These are phyloP conservation scores for Capronia americana DNA, from an alignment of 2,329 filamentous ascomycete species.

Conservation along the genomic window DNA sequence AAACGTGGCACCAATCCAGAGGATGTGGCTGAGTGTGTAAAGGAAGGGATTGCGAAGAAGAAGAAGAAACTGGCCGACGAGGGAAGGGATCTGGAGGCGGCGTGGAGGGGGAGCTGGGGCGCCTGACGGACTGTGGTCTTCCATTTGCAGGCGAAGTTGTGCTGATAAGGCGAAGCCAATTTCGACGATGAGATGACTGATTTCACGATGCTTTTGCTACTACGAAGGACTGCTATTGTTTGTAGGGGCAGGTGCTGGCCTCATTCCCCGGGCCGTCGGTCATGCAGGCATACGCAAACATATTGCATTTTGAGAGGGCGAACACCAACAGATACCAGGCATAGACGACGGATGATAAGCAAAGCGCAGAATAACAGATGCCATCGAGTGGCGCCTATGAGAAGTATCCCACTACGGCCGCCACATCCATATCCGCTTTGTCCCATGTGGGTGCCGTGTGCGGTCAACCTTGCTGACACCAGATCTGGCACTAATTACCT, in stretches of 20 bases:
- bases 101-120: conserved; percentile 36
- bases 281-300: background rate
- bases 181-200: background rate
- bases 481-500: no score
- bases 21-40: conserved; percentile 51
- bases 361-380: no score
- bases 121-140: background rate
- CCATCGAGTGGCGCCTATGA: no score
- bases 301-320: no score
- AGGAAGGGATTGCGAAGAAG: conserved; percentile 45
- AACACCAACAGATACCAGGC: no score
- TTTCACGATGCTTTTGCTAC: background rate
- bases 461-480: no score
- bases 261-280: background rate
- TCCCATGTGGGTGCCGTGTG: no score
- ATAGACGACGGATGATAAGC: no score
- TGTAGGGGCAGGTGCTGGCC: background rate
- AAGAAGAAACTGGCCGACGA: conserved; percentile 36
- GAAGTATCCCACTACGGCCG: no score
- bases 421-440: no score
- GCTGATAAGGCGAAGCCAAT: background rate
- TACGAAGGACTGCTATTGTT: background rate
- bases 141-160: background rate
- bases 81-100: conserved; percentile 25
- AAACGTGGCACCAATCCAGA: conserved; percentile 51